Base-by-base conservation (phyloP, 2,329 filamentous ascomycete genomes). In the Colletotrichum brevisporum region DNA sequence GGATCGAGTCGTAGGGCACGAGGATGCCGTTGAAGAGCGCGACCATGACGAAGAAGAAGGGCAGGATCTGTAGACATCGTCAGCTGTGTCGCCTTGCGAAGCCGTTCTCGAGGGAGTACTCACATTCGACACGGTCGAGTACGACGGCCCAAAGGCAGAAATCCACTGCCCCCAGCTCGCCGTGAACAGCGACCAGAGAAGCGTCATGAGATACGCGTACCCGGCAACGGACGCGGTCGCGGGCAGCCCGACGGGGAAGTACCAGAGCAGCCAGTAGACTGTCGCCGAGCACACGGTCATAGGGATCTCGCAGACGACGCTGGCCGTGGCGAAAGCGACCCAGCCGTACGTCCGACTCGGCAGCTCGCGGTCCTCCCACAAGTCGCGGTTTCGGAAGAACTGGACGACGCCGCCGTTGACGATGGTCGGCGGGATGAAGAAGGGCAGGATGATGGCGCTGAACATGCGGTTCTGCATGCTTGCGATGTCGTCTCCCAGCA, bases 111-210 rank as follows among this genome's bases (percentile, higher is more conserved):
- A 24, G 16, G 6, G 12, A 43, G 0, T 5, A 77, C 81, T 80
- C 70, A 80, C 81, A 75, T 95, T 94, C 51, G 89, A 89, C 72
- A 95, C 94, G 71, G 94, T 91, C 0, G 92, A 93, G 80, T 94
- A 94, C 48, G 85, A 90, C 0, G 93, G 92, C 0, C 93, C 92
- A 78, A 94, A 94, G 0, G 94, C 93, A 71, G 90, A 92, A 73
- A 96, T 94, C 92, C 92, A 95, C 77, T 94, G 93, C 21, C 92
- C 94, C 92, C 91, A 95, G 73, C 85, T 90, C 39, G 86, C 87
- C 77, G 90, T 88, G 84, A 94, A 95, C 8, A 95, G 78, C 83
- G 90, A 94, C 82, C 94, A 94, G 0, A 95, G 85, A 75, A 95
- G 82, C 0, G 88, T 88, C 91, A 96, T 94, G 27, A 95, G 81